Conservation (phyloP, 2,329 filamentous ascomycete genomes). For the Penicillium sp. region DNA sequence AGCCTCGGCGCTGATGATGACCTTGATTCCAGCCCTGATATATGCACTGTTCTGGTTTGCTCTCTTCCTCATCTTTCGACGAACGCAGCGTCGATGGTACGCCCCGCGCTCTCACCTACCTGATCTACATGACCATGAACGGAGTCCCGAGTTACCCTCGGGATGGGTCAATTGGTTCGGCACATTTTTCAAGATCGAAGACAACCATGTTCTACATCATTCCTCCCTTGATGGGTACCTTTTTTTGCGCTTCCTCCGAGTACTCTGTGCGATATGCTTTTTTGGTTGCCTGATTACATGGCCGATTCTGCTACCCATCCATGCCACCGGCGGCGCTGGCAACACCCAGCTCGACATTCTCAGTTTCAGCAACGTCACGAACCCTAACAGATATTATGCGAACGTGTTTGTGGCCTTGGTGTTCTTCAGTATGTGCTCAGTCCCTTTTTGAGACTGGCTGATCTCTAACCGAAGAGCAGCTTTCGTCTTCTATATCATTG, state of each 20-base stretch:
- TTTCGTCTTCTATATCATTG: conserved; percentile 81
- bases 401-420: conserved; percentile 71
- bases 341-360: conserved; percentile 67
- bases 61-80: conserved; percentile 45
- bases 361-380: conserved; percentile 69
- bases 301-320: conserved; percentile 82
- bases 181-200: conserved; percentile 53
- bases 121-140: conserved; percentile 43
- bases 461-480: conserved; percentile 32
- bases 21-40: conserved; percentile 45
- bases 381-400: conserved; percentile 66
- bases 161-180: conserved; percentile 53
- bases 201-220: conserved; percentile 80
- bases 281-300: conserved; percentile 78
- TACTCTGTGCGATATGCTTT: conserved; percentile 70
- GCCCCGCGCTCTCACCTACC: conserved; percentile 42
- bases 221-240: conserved; percentile 89
- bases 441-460: neutral
- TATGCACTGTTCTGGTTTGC: conserved; percentile 43
- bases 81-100: conserved; percentile 44
- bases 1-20: conserved; percentile 45
- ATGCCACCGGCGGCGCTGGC: conserved; percentile 70
- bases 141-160: conserved; percentile 44
- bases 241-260: conserved; percentile 80
- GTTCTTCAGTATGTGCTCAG: conserved; percentile 59